A percentile compares a stretch with the other conserved stretches of the same genome.
Conservation (phyloP, 345 rosid species). For the Linum trigynum region DNA sequence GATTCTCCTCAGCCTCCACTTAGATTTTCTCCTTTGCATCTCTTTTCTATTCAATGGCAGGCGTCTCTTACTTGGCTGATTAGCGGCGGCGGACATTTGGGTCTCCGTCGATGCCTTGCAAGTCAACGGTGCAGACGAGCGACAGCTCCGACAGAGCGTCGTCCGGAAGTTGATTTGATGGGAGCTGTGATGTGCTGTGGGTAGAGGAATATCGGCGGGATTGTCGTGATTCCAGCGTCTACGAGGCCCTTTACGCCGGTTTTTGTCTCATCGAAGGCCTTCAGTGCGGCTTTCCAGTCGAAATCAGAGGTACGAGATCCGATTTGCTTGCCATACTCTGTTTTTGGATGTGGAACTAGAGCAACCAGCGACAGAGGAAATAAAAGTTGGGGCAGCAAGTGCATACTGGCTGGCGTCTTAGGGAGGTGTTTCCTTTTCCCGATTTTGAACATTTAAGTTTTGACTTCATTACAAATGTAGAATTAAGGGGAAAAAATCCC, state of each 20-base stretch:
- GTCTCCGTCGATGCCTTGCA: slow-evolving; percentile 11
- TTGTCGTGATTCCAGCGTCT: slow-evolving; percentile 21
- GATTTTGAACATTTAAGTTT: no score
- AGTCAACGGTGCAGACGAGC: slow-evolving; percentile 27
- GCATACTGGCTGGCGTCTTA: no score
- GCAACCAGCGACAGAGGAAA: no score
- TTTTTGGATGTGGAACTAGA: no score
- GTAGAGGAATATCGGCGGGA: slow-evolving; percentile 29
- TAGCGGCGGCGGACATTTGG: slow-evolving; percentile 6
- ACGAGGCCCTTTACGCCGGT: slow-evolving; percentile 31
- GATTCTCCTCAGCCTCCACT: no score
- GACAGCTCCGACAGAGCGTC: background rate
- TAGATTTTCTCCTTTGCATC: no score
- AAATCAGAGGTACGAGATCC: background rate
- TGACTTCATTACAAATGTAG: no score
- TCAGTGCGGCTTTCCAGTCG: slow-evolving; percentile 16
- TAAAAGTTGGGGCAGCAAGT: no score
- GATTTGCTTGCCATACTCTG: background rate
- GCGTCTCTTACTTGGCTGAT: slow-evolving; percentile 20
- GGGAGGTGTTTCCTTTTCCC: no score
- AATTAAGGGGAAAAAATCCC: no score
- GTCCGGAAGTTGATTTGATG: background rate
- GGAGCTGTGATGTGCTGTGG: background rate
- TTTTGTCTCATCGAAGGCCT: slow-evolving; percentile 31
- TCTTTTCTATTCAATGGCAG: slow-evolving; percentile 7